These are phyloP conservation scores for Dactylellina drechsleri DNA, from an alignment of 2,329 filamentous ascomycete species.

Conservation along the genomic window DNA sequence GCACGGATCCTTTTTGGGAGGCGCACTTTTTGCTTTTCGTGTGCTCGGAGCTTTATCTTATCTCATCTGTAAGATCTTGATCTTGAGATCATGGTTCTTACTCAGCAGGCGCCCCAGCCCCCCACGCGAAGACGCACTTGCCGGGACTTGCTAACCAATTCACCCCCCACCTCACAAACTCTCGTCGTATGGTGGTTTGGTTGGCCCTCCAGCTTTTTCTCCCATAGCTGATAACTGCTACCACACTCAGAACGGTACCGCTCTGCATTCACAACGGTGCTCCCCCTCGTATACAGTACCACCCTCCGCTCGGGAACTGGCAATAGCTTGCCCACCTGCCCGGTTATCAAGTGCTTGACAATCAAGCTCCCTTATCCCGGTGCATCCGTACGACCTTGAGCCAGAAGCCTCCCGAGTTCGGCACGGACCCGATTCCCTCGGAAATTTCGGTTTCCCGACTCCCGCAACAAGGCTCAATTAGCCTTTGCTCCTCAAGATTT, in stretches of 20 bases:
- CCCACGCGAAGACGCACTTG: slow-evolving; percentile 28
- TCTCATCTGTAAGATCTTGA: slow-evolving; percentile 51
- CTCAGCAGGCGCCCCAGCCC: slow-evolving; percentile 31
- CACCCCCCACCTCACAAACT: slow-evolving; percentile 26
- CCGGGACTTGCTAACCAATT: slow-evolving; percentile 10
- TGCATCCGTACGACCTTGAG: slow-evolving; percentile 33
- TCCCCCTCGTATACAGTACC: slow-evolving; percentile 44
- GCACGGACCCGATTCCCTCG: slow-evolving; percentile 48
- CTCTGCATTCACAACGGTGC: slow-evolving; percentile 43
- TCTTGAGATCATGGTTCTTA: slow-evolving; percentile 32
- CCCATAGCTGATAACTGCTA: slow-evolving; percentile 6
- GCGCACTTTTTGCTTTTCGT: slow-evolving; percentile 37
- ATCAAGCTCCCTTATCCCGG: slow-evolving; percentile 11
- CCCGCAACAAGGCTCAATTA: slow-evolving; percentile 18
- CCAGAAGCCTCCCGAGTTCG: slow-evolving; percentile 36
- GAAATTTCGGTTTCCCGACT: slow-evolving; percentile 47
- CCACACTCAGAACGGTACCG: slow-evolving; percentile 15
- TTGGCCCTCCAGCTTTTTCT: slow-evolving; percentile 25
- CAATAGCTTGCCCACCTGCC: slow-evolving; percentile 31
- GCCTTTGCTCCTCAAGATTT: not conserved
- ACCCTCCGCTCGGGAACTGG: slow-evolving; percentile 17
- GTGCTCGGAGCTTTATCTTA: slow-evolving; percentile 37
- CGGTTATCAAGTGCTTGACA: not conserved
- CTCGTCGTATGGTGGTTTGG: slow-evolving; percentile 47
- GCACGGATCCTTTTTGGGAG: slow-evolving; percentile 46